A percentile compares a stretch with the other conserved stretches of the same genome.
Conservation (phyloP, 768 basidiomycete species). For the Boletus huronensis region DNA sequence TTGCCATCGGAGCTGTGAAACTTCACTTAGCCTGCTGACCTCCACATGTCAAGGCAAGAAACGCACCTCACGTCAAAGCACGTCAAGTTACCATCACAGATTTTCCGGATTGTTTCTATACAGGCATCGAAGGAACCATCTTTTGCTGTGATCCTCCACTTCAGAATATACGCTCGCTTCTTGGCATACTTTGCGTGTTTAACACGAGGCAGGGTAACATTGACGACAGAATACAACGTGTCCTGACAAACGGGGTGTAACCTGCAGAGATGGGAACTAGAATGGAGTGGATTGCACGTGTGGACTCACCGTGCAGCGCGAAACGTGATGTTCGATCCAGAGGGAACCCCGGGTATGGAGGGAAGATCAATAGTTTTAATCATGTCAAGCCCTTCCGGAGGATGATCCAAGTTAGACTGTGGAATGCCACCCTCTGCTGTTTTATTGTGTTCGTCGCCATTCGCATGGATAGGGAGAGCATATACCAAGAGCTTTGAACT, state of each 20-base stretch:
- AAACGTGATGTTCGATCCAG: slow-evolving; percentile 48
- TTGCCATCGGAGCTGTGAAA: slow-evolving; percentile 69
- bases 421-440: slow-evolving; percentile 25
- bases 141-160: slow-evolving; percentile 67
- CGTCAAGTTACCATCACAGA: slow-evolving; percentile 78
- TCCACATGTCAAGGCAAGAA: not conserved
- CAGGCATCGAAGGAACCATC: slow-evolving; percentile 58
- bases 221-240: slow-evolving; percentile 67
- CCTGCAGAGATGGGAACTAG: slow-evolving; percentile 35
- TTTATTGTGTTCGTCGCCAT: not conserved
- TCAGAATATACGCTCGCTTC: slow-evolving; percentile 61
- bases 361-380: slow-evolving; percentile 56
- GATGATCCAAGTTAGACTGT: slow-evolving; percentile 20
- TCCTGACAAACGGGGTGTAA: slow-evolving; percentile 51
- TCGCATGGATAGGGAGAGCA: slow-evolving; percentile 39
- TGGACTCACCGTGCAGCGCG: slow-evolving; percentile 54
- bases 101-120: slow-evolving; percentile 59
- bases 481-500: slow-evolving; percentile 65
- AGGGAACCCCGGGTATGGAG: slow-evolving; percentile 40
- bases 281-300: not conserved
- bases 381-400: slow-evolving; percentile 37
- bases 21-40: not conserved
- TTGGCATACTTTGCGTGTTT: slow-evolving; percentile 50
- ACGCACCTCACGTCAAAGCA: slow-evolving; percentile 84
- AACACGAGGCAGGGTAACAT: slow-evolving; percentile 59